phyloP scores from a whole-genome alignment of 257 asterid genomes.

The Jaltomata sinuosa region DNA sequence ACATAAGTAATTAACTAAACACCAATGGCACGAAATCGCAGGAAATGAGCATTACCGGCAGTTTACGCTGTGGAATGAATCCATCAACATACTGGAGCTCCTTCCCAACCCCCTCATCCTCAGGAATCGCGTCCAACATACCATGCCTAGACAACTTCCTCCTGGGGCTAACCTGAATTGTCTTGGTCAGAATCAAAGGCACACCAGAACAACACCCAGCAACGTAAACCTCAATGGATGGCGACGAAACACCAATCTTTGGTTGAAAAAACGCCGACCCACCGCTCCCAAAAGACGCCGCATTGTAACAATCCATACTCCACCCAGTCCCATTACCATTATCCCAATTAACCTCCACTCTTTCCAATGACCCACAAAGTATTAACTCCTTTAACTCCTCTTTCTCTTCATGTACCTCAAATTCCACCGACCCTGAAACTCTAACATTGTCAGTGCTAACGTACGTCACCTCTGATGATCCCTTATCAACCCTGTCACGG shows the following conservation, averaged over 20 bases:
- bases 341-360: slow-evolving; percentile 38
- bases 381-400: slow-evolving; percentile 35
- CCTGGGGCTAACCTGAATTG: slow-evolving; percentile 45
- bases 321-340: slow-evolving; percentile 47
- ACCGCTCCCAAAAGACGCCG: slow-evolving; percentile 31
- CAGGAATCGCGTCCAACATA: slow-evolving; percentile 62
- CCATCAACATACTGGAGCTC: slow-evolving; percentile 23
- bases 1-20: not conserved
- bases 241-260: slow-evolving; percentile 59
- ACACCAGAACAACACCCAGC: slow-evolving; percentile 58
- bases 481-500: slow-evolving; percentile 59
- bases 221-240: slow-evolving; percentile 60
- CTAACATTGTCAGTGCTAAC: slow-evolving; percentile 69
- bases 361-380: slow-evolving; percentile 67
- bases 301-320: slow-evolving; percentile 66
- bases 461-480: slow-evolving; percentile 66
- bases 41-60: slow-evolving; percentile 29
- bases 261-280: slow-evolving; percentile 50
- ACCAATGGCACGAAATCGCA: not conserved
- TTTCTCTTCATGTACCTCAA: slow-evolving; percentile 53
- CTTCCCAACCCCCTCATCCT: slow-evolving; percentile 56
- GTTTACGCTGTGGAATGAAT: slow-evolving; percentile 40
- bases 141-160: slow-evolving; percentile 42
- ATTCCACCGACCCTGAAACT: slow-evolving; percentile 55
- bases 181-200: slow-evolving; percentile 58